A percentile compares a stretch with the other conserved stretches of the same genome.
Conservation (phyloP, 192 early-diverging fungal species). For the Allomyces javanicus region DNA sequence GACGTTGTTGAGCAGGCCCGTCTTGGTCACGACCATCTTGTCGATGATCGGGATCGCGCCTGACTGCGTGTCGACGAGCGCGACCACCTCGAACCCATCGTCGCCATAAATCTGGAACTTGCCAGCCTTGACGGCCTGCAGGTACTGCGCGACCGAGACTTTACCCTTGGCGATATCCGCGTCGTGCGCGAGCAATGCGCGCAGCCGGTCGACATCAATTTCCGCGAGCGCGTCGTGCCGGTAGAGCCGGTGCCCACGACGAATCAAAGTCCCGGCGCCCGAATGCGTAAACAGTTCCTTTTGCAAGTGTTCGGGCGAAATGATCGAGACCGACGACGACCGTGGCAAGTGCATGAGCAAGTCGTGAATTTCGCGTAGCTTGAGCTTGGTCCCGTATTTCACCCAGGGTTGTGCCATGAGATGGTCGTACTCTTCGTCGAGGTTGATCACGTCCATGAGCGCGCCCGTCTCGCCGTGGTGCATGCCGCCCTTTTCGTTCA, state of each 20-base stretch:
- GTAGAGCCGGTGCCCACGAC: slow-evolving; percentile 80
- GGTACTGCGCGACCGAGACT: slow-evolving; percentile 48
- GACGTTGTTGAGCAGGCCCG: slow-evolving; percentile 79
- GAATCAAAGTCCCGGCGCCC: slow-evolving; percentile 92
- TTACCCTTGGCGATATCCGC: slow-evolving; percentile 42
- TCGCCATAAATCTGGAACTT: slow-evolving; percentile 72
- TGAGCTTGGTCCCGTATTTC: slow-evolving; percentile 91
- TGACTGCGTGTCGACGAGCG: slow-evolving; percentile 39
- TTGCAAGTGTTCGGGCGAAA: slow-evolving; percentile 93
- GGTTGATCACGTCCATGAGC: slow-evolving; percentile 90
- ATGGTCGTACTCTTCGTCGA: slow-evolving; percentile 97
- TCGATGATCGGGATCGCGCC: slow-evolving; percentile 52
- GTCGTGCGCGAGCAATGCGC: slow-evolving; percentile 58
- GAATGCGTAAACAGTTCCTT: slow-evolving; percentile 98
- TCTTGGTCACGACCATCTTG: slow-evolving; percentile 73
- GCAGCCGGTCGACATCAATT: slow-evolving; percentile 62
- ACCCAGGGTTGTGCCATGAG: slow-evolving; percentile 92
- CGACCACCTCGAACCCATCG: slow-evolving; percentile 81
- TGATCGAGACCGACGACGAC: slow-evolving; percentile 97
- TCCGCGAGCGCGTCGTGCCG: slow-evolving; percentile 41
- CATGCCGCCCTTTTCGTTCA: slow-evolving; percentile 96
- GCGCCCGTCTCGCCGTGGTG: slow-evolving; percentile 85
- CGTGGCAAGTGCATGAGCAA: slow-evolving; percentile 85
- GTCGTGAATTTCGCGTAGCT: slow-evolving; percentile 94
- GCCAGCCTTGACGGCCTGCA: slow-evolving; percentile 37